A percentile compares a stretch with the other conserved stretches of the same genome.
phyloP scores from a whole-genome alignment of 805 yeast genomes.

The Suhomyces tanzawaensis region DNA sequence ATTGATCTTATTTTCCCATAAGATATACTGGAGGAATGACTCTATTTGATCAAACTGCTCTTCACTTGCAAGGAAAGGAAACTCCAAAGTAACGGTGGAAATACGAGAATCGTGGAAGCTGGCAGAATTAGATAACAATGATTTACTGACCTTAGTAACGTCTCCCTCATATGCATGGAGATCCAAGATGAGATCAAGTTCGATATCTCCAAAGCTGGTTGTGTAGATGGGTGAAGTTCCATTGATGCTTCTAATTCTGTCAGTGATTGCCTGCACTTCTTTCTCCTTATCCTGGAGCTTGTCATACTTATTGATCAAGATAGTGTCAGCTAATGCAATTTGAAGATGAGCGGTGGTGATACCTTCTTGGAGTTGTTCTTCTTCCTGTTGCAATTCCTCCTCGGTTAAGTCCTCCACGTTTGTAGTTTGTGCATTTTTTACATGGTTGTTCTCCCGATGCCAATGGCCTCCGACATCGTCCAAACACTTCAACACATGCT shows the following conservation, averaged over 20 bases:
- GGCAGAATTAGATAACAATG: constrained; percentile 13
- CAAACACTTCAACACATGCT: constrained; percentile 61
- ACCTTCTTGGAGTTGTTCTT: constrained; percentile 37
- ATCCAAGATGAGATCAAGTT: constrained; percentile 65
- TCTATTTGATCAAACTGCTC: constrained; percentile 50
- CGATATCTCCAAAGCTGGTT: constrained; percentile 74
- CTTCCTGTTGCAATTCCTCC: constrained; percentile 28
- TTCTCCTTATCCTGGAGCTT: constrained; percentile 24
- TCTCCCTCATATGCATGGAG: constrained; percentile 68
- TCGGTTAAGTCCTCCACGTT: constrained; percentile 19
- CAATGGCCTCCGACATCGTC: constrained; percentile 73
- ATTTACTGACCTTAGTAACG: constrained; percentile 16
- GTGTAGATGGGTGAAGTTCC: constrained; percentile 61
- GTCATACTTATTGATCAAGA: constrained; percentile 80
- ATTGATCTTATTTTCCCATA: constrained; percentile 65
- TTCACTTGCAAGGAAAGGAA: constrained; percentile 39
- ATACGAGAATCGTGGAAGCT: constrained; percentile 41
- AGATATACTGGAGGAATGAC: constrained; percentile 59
- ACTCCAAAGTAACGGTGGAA: constrained; percentile 36
- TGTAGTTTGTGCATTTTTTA: constrained; percentile 17
- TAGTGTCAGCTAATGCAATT: constrained; percentile 83
- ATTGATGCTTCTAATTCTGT: constrained; percentile 56
- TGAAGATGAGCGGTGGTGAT: constrained; percentile 85
- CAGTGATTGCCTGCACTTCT: constrained; percentile 28
- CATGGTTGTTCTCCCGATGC: constrained; percentile 45